Evolutionary conservation across 495 filamentous ascomycete species (phyloP).

Genomic region (Antarctomyces pellizariae): DNA sequence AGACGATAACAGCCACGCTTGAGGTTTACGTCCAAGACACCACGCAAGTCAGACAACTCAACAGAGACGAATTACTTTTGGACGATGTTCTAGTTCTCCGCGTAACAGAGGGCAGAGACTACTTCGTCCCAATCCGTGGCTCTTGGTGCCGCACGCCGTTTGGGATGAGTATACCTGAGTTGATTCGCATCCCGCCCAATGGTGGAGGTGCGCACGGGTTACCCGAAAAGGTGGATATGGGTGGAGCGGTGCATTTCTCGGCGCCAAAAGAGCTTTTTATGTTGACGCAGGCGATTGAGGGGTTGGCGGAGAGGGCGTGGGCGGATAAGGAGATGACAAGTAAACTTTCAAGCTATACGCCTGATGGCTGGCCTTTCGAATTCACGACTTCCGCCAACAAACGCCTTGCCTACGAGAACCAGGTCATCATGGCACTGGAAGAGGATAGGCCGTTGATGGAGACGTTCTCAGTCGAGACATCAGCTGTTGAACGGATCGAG

Average conservation of each 20-base stretch:
- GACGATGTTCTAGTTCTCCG: conserved; percentile 84
- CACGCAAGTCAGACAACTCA: conserved; percentile 41
- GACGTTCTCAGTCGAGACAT: conserved; percentile 31
- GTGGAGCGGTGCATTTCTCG: conserved; percentile 29
- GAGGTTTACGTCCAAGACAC: conserved; percentile 37
- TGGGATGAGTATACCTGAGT: conserved; percentile 57
- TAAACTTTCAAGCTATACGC: no score
- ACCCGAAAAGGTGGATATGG: conserved; percentile 6
- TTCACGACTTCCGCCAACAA: conserved; percentile 15
- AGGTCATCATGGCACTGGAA: conserved; percentile 45
- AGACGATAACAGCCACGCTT: conserved; percentile 46
- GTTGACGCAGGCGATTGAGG: conserved; percentile 64
- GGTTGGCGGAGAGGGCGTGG: conserved; percentile 43
- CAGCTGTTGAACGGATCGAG: conserved; percentile 42
- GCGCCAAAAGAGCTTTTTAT: conserved; percentile 71
- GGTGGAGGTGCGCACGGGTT: conserved; percentile 5
- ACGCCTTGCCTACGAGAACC: conserved; percentile 8
- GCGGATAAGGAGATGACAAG: conserved; percentile 74
- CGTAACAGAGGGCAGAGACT: conserved; percentile 62
- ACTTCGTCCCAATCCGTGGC: conserved; percentile 66
- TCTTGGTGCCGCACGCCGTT: conserved; percentile 66
- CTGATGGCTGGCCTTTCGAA: conserved; percentile 69
- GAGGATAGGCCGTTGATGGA: conserved; percentile 30
- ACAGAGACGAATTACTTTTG: conserved; percentile 35
- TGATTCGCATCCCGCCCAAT: conserved; percentile 64